phyloP scores from a whole-genome alignment of 1,284 basidiomycete genomes.

The Violaceomyces palustris region DNA sequence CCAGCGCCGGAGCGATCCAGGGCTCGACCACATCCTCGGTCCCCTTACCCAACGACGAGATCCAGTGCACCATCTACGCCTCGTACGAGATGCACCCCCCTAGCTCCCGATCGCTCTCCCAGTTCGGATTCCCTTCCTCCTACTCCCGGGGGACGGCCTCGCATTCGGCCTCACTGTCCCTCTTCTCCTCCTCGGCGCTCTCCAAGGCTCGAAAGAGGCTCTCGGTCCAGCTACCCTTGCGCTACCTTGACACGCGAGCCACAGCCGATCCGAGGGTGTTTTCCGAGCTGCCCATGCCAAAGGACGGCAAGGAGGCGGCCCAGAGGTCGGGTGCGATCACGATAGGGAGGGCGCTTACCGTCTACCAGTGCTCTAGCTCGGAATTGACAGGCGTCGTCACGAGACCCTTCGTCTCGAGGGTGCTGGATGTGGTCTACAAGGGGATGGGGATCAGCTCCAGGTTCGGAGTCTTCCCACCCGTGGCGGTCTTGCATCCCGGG shows the following conservation, averaged over 20 bases:
- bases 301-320: conserved; percentile 11
- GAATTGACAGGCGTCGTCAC: conserved; percentile 24
- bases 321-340: conserved; percentile 8
- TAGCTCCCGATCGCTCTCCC: conserved; percentile 6
- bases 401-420: conserved; percentile 16
- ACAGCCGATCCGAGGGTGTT: conserved; percentile 2
- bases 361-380: conserved; percentile 14
- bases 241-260: conserved; percentile 6
- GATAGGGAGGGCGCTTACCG: conserved; percentile 7
- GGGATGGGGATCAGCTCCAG: conserved; percentile 4
- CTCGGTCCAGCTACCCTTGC: conserved; percentile 18
- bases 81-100: conserved; percentile 11
- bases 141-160: conserved; percentile 11
- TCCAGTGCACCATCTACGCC: conserved; percentile 27
- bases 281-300: conserved; percentile 9
- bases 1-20: too few species aligned
- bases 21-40: too few species aligned
- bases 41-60: too few species aligned
- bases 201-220: conserved; percentile 13
- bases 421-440: conserved; percentile 10
- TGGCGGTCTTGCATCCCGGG: conserved; percentile 18
- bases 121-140: conserved; percentile 15
- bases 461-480: conserved; percentile 13
- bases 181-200: conserved; percentile 7
- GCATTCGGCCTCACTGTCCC: conserved; percentile 4